Evolutionary conservation across 2,329 filamentous ascomycete genomes (phyloP).

Genomic region (Tolypocladium tropicale): DNA sequence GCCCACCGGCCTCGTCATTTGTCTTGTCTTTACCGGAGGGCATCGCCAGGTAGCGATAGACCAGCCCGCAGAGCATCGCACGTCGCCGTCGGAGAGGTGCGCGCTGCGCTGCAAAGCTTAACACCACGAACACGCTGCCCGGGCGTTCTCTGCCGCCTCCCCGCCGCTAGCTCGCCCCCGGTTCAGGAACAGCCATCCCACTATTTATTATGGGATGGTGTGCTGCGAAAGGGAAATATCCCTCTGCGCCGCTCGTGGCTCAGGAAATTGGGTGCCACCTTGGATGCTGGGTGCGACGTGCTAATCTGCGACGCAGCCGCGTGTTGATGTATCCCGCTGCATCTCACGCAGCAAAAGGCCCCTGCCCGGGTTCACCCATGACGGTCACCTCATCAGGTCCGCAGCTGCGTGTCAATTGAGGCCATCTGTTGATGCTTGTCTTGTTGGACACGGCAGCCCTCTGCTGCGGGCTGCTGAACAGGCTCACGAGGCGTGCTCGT

Average conservation of each 20-base stretch:
- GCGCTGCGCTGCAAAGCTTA: background rate
- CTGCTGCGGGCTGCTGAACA: background rate
- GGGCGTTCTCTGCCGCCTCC: background rate
- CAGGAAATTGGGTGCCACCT: background rate
- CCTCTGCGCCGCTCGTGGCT: background rate
- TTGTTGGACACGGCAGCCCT: background rate
- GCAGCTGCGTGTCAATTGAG: background rate
- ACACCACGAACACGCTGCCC: background rate
- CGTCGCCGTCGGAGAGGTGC: background rate
- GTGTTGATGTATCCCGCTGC: background rate
- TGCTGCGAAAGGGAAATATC: background rate
- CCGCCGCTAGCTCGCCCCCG: background rate
- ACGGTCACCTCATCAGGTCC: background rate
- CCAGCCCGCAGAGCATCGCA: background rate
- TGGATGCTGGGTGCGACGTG: background rate
- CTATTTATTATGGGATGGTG: background rate
- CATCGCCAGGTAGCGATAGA: background rate
- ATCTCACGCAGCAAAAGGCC: background rate
- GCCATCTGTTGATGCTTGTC: too few species aligned
- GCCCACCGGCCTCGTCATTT: background rate
- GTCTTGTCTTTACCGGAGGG: background rate
- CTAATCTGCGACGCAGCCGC: background rate
- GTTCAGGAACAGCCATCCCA: background rate
- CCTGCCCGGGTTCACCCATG: background rate
- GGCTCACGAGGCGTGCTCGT: background rate